phyloP scores from a whole-genome alignment of 1,284 basidiomycete species.

The Tremellales sp. region DNA sequence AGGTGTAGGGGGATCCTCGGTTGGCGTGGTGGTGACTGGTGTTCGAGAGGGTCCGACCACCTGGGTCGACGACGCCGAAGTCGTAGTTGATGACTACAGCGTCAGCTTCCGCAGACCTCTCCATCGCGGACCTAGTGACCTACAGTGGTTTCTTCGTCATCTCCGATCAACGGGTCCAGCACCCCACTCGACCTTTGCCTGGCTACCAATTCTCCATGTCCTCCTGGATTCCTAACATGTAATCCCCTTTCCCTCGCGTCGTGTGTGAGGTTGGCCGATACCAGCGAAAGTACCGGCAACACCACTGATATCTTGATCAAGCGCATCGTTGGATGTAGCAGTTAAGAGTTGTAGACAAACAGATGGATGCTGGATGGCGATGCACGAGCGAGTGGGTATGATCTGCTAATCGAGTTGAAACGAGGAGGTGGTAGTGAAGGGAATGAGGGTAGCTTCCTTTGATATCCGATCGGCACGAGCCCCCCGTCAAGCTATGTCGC shows the following conservation, averaged over 20 bases:
- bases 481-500: too few species aligned
- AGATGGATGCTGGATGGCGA: background rate
- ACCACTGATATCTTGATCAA: background rate
- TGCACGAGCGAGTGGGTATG: background rate
- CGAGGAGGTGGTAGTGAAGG: background rate
- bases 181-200: background rate
- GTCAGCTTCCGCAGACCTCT: too few species aligned
- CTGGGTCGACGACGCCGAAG: too few species aligned
- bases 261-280: background rate
- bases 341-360: background rate
- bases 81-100: too few species aligned
- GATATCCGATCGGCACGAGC: too few species aligned
- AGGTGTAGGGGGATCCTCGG: background rate
- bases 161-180: background rate
- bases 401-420: background rate
- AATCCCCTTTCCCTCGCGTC: too few species aligned
- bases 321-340: background rate
- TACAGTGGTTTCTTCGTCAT: background rate
- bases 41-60: background rate
- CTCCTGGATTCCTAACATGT: background rate
- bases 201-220: background rate
- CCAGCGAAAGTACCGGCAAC: background rate
- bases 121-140: too few species aligned
- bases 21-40: background rate
- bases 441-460: background rate